Conservation (phyloP, 2,329 filamentous ascomycete genomes). For the Saccharata proteae region DNA sequence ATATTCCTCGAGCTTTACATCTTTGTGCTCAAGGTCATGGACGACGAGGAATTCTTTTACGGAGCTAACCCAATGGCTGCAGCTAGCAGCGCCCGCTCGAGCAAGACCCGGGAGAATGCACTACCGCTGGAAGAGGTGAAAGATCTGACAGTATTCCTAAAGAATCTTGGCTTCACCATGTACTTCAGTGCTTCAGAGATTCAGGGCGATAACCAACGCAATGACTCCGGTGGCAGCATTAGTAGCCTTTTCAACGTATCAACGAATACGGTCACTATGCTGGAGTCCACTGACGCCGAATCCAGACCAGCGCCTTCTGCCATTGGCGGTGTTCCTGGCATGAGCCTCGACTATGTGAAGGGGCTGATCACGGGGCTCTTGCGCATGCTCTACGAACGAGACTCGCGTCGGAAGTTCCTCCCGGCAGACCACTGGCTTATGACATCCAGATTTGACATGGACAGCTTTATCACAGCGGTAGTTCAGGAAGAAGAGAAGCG, state of each 20-base stretch:
- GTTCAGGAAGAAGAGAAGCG: conserved; percentile 74
- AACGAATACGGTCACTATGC: not conserved
- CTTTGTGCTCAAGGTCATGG: conserved; percentile 82
- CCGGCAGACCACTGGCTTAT: conserved; percentile 86
- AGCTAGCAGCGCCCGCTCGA: conserved; percentile 3
- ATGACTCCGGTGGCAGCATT: conserved; percentile 32
- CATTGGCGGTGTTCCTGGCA: conserved; percentile 52
- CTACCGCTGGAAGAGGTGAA: conserved; percentile 61
- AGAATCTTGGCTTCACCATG: conserved; percentile 78
- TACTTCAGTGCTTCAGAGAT: conserved; percentile 72
- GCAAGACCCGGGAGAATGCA: conserved; percentile 44
- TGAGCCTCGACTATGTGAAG: conserved; percentile 68
- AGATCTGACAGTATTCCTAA: conserved; percentile 68
- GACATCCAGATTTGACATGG: conserved; percentile 78
- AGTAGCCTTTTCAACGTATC: conserved; percentile 23
- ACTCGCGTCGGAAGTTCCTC: conserved; percentile 77
- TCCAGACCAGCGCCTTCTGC: conserved; percentile 25
- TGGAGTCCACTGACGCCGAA: not conserved
- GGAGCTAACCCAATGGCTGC: conserved; percentile 23
- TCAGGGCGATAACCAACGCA: conserved; percentile 29
- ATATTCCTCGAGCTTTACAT: conserved; percentile 91
- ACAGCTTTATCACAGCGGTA: conserved; percentile 73
- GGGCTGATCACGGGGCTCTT: conserved; percentile 68
- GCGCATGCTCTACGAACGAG: conserved; percentile 82
- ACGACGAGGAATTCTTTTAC: conserved; percentile 89